Evolutionary conservation across 495 filamentous ascomycete species (phyloP).

Genomic region (Hyaloscypha finlandica): DNA sequence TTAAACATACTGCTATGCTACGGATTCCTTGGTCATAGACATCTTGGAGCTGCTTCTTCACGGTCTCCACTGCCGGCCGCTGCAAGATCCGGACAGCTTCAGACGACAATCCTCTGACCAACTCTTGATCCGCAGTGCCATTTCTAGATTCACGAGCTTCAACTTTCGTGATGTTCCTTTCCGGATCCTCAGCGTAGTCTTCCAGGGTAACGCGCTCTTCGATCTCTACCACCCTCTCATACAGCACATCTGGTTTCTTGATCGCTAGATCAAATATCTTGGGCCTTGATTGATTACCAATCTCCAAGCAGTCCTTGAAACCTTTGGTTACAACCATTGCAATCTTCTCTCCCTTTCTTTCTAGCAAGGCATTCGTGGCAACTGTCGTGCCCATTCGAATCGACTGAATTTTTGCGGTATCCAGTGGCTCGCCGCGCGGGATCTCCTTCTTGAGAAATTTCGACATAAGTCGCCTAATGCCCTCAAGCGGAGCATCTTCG

Average conservation of each 20-base stretch:
- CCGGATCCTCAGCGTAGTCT: slow-evolving; percentile 83
- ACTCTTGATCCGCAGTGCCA: slow-evolving; percentile 40
- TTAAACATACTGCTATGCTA: slow-evolving; percentile 76
- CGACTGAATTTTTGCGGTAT: slow-evolving; percentile 80
- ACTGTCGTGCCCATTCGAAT: slow-evolving; percentile 92
- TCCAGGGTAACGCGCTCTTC: slow-evolving; percentile 86
- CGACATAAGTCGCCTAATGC: slow-evolving; percentile 86
- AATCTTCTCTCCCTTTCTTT: slow-evolving; percentile 91
- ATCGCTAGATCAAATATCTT: slow-evolving; percentile 85
- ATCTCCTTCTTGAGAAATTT: slow-evolving; percentile 75
- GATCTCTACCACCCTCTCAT: slow-evolving; percentile 74
- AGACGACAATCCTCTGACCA: slow-evolving; percentile 67
- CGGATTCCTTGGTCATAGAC: slow-evolving; percentile 63
- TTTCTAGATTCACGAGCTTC: slow-evolving; percentile 48
- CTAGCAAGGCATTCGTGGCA: slow-evolving; percentile 85
- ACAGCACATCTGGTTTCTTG: slow-evolving; percentile 76
- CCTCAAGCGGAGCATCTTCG: slow-evolving; percentile 84
- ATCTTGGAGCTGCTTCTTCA: slow-evolving; percentile 56
- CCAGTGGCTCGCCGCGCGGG: slow-evolving; percentile 77
- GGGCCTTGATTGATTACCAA: slow-evolving; percentile 82
- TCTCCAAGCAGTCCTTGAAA: slow-evolving; percentile 88
- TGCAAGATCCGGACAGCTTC: slow-evolving; percentile 70
- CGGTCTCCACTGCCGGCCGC: slow-evolving; percentile 53
- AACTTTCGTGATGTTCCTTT: slow-evolving; percentile 53
- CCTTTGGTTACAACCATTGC: slow-evolving; percentile 90